Percentiles rank a stretch among this genome's conserved stretches.
phyloP scores from a whole-genome alignment of 2,329 filamentous ascomycete genomes.

The Exophiala calicioides region DNA sequence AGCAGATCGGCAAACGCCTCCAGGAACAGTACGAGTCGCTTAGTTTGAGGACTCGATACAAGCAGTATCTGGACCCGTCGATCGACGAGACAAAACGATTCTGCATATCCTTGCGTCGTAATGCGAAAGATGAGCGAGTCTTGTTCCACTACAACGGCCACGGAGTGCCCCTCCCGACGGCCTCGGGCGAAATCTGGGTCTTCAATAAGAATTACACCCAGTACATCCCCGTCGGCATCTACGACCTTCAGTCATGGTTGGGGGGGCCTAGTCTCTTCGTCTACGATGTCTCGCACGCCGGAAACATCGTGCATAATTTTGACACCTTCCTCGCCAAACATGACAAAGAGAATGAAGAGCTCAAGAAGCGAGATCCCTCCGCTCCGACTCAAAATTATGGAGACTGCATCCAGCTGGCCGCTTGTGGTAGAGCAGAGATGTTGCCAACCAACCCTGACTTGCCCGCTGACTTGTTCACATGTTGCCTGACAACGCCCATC shows the following conservation, averaged over 20 bases:
- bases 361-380: slow-evolving; percentile 72
- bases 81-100: slow-evolving; percentile 98
- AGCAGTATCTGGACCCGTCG: slow-evolving; percentile 93
- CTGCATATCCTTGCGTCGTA: slow-evolving; percentile 82
- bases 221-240: slow-evolving; percentile 94
- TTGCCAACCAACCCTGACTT: slow-evolving; percentile 91
- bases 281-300: slow-evolving; percentile 95
- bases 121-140: slow-evolving; percentile 93
- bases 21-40: slow-evolving; percentile 95
- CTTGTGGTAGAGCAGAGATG: slow-evolving; percentile 86
- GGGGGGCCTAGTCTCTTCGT: slow-evolving; percentile 95
- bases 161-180: slow-evolving; percentile 91
- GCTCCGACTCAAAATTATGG: slow-evolving; percentile 65
- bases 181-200: slow-evolving; percentile 97
- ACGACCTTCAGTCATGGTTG: slow-evolving; percentile 93
- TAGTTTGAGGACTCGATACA: slow-evolving; percentile 93
- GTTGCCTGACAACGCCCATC: slow-evolving; percentile 93
- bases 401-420: slow-evolving; percentile 88
- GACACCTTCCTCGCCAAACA: slow-evolving; percentile 94
- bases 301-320: slow-evolving; percentile 93
- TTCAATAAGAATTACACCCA: slow-evolving; percentile 99
- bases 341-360: slow-evolving; percentile 80
- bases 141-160: slow-evolving; percentile 99
- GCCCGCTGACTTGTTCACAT: slow-evolving; percentile 93
- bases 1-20: slow-evolving; percentile 93